phyloP scores from a whole-genome alignment of 306 rosid genomes.

The Alnus rubra region DNA sequence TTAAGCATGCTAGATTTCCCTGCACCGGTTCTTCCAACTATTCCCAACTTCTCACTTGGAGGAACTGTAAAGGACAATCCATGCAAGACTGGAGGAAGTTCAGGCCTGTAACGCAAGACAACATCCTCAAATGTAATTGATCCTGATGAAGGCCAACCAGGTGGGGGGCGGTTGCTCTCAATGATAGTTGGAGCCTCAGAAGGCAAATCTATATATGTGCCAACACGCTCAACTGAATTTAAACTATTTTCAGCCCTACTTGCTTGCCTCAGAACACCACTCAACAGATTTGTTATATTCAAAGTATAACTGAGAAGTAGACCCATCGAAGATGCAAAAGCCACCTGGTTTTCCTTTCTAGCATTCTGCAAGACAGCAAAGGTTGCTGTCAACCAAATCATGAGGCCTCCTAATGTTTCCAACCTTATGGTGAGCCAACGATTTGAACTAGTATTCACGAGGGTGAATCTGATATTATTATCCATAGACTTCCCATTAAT shows the following conservation, averaged over 20 bases:
- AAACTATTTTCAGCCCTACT: constrained; percentile 85
- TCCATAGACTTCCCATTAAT: constrained; percentile 83
- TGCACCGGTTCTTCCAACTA: constrained; percentile 97
- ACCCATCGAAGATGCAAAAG: constrained; percentile 84
- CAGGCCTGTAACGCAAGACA: constrained; percentile 81
- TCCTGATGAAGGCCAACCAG: constrained; percentile 86
- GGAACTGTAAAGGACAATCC: constrained; percentile 65
- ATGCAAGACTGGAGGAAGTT: constrained; percentile 84
- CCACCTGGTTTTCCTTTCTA: constrained; percentile 48
- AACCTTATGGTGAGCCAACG: constrained; percentile 76
- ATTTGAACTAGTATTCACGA: constrained; percentile 57
- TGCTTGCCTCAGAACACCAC: constrained; percentile 78
- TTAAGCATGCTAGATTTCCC: constrained; percentile 96
- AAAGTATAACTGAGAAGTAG: constrained; percentile 81
- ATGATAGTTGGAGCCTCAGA: constrained; percentile 70
- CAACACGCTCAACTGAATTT: constrained; percentile 88
- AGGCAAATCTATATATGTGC: constrained; percentile 61
- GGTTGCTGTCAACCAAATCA: constrained; percentile 86
- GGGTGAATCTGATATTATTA: constrained; percentile 72
- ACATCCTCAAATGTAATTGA: constrained; percentile 70
- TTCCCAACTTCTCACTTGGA: constrained; percentile 80
- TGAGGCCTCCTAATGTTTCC: constrained; percentile 81
- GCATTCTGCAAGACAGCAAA: constrained; percentile 82
- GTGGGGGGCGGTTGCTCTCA: constrained; percentile 70
- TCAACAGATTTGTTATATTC: constrained; percentile 73